phyloP scores from a whole-genome alignment of 1,284 basidiomycete genomes.

The Limonomyces culmigenus region DNA sequence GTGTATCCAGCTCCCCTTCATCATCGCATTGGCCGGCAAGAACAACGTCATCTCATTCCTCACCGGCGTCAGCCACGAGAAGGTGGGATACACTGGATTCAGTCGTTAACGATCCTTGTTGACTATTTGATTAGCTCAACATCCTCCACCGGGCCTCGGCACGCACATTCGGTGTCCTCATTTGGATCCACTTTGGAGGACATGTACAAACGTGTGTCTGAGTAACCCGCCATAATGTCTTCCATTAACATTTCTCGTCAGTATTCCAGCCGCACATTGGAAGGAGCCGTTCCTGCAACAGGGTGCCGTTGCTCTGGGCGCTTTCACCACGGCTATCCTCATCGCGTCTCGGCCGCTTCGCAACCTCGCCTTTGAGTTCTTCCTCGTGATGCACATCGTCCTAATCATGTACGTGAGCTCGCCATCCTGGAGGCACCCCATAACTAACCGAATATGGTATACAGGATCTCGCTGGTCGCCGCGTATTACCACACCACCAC shows the following conservation, averaged over 20 bases:
- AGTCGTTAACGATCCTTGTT: too few species aligned
- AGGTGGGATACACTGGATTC: too few species aligned
- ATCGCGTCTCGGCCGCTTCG: slow-evolving; percentile 28
- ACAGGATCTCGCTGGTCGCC: slow-evolving; percentile 22
- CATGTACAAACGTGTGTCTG: not conserved
- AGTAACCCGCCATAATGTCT: not conserved
- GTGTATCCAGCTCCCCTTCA: too few species aligned
- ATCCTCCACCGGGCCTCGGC: slow-evolving; percentile 1
- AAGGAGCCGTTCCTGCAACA: slow-evolving; percentile 17
- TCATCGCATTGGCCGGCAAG: too few species aligned
- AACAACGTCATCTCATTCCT: too few species aligned
- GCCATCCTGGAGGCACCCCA: slow-evolving; percentile 1
- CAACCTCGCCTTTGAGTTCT: slow-evolving; percentile 25
- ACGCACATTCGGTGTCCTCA: not conserved
- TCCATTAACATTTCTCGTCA: not conserved
- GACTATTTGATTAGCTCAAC: slow-evolving; percentile 1
- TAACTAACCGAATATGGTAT: not conserved
- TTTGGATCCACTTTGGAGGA: slow-evolving; percentile 1
- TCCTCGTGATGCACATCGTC: slow-evolving; percentile 24
- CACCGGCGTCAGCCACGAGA: too few species aligned
- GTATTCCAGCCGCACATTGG: not conserved
- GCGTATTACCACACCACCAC: slow-evolving; percentile 22
- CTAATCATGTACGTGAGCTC: slow-evolving; percentile 19
- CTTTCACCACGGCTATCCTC: slow-evolving; percentile 21
- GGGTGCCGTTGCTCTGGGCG: slow-evolving; percentile 20